These are phyloP conservation scores for Oryza coarctata DNA, from an alignment of 176 grass and related monocot species.

Conservation along the genomic window DNA sequence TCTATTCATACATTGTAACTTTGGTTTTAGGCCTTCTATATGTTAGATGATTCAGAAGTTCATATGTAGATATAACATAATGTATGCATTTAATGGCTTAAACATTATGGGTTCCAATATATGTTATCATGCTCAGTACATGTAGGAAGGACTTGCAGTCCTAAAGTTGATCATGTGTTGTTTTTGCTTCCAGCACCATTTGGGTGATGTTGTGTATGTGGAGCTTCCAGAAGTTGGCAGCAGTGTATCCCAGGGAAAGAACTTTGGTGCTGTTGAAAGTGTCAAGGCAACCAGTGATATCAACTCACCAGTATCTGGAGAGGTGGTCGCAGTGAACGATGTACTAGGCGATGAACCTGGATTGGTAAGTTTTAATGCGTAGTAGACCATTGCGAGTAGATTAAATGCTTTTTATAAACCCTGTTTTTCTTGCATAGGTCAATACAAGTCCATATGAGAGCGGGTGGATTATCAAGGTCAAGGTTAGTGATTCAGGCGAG, in stretches of 20 bases:
- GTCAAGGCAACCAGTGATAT: slow-evolving; percentile 97
- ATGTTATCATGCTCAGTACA: neutral
- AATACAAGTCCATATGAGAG: slow-evolving; percentile 76
- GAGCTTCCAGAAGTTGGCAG: slow-evolving; percentile 86
- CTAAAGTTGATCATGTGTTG: slow-evolving; percentile 1
- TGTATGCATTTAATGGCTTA: neutral
- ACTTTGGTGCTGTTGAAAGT: slow-evolving; percentile 94
- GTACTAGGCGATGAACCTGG: slow-evolving; percentile 57
- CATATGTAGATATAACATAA: neutral
- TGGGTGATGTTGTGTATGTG: slow-evolving; percentile 95
- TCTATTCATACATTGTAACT: neutral
- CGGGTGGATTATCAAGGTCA: slow-evolving; percentile 97
- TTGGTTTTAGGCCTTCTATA: neutral
- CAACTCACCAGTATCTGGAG: slow-evolving; percentile 76
- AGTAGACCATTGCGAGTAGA: neutral
- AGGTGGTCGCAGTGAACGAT: slow-evolving; percentile 71
- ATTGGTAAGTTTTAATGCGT: slow-evolving; percentile 46
- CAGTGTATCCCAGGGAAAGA: slow-evolving; percentile 58
- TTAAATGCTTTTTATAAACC: neutral
- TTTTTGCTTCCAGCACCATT: slow-evolving; percentile 64
- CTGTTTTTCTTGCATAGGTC: slow-evolving; percentile 31
- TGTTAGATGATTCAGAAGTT: neutral
- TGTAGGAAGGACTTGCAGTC: neutral
- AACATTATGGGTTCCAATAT: neutral
- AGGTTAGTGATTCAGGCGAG: slow-evolving; percentile 61